These are phyloP conservation scores for Termitomyces sp. DNA, from an alignment of 768 basidiomycete genomes.

Conservation along the genomic window DNA sequence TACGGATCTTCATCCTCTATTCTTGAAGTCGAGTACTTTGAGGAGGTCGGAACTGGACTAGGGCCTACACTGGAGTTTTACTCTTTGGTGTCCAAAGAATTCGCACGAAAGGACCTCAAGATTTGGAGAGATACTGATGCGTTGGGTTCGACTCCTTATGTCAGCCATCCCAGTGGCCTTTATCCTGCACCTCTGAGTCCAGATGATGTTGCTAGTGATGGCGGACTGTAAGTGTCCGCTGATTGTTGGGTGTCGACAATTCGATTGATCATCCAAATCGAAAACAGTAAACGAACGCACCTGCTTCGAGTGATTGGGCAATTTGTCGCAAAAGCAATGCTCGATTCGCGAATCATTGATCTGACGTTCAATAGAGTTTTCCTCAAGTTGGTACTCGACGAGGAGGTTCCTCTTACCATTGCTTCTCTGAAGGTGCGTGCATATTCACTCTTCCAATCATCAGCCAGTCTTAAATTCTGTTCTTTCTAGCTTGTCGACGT, in stretches of 20 bases:
- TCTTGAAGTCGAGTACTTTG: constrained; percentile 97
- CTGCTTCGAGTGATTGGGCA: constrained; percentile 90
- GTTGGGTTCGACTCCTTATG: constrained; percentile 59
- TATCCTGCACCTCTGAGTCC: constrained; percentile 82
- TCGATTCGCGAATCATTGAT: constrained; percentile 97
- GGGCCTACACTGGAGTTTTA: constrained; percentile 99
- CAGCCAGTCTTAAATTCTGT: constrained; percentile 6
- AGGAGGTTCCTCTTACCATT: constrained; percentile 79
- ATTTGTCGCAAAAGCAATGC: constrained; percentile 94
- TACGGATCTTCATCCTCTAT: constrained; percentile 94
- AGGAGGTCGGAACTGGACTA: constrained; percentile 96
- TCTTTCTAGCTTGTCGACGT: constrained; percentile 70
- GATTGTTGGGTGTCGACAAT: neutral
- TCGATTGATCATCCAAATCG: neutral
- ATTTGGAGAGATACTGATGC: constrained; percentile 89
- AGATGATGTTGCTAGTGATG: constrained; percentile 68
- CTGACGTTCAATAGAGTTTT: constrained; percentile 94
- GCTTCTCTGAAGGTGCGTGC: constrained; percentile 71
- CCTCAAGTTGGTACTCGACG: constrained; percentile 84
- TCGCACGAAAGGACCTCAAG: constrained; percentile 82
- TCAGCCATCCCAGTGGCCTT: constrained; percentile 80
- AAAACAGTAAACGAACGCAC: constrained; percentile 72
- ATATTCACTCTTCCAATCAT: neutral
- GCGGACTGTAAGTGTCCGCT: constrained; percentile 58
- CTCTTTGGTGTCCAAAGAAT: constrained; percentile 94